A percentile compares a stretch with the other conserved stretches of the same genome.
Conservation (phyloP, 2,329 filamentous ascomycete genomes). For the Polytolypa hystricis region DNA sequence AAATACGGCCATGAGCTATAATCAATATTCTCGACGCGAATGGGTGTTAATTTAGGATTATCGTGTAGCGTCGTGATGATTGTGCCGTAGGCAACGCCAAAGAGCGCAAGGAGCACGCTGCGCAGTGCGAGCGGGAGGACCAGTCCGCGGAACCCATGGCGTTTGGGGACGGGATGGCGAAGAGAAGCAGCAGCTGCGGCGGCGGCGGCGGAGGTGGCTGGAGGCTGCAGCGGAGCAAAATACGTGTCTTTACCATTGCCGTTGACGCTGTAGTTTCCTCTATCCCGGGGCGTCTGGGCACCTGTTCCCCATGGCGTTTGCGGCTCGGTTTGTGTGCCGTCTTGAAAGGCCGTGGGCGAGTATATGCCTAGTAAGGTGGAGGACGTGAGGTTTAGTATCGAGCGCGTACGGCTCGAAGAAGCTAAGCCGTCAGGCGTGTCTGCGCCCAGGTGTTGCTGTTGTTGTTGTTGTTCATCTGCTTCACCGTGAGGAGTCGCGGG, state of each 20-base stretch:
- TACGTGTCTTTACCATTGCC: slow-evolving; percentile 21
- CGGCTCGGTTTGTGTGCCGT: slow-evolving; percentile 32
- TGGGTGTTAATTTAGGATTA: slow-evolving; percentile 48
- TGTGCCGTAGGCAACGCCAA: slow-evolving; percentile 73
- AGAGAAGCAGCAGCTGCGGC: slow-evolving; percentile 9
- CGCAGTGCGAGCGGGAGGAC: slow-evolving; percentile 48
- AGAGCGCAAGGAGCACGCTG: slow-evolving; percentile 56
- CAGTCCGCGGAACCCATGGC: slow-evolving; percentile 31
- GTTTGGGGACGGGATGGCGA: slow-evolving; percentile 10
- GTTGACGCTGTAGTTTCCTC: no score
- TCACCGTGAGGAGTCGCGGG: slow-evolving; percentile 30
- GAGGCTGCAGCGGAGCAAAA: background rate
- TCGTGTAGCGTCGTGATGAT: slow-evolving; percentile 72
- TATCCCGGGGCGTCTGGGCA: slow-evolving; percentile 61
- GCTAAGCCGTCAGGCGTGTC: slow-evolving; percentile 17
- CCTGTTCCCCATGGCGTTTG: slow-evolving; percentile 71
- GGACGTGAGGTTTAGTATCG: slow-evolving; percentile 73
- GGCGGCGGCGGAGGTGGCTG: slow-evolving; percentile 16
- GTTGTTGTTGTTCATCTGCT: slow-evolving; percentile 20
- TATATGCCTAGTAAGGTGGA: slow-evolving; percentile 91
- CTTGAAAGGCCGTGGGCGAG: slow-evolving; percentile 50
- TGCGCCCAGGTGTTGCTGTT: background rate
- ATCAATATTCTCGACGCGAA: slow-evolving; percentile 48
- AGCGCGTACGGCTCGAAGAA: slow-evolving; percentile 58
- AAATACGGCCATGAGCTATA: slow-evolving; percentile 54